Evolutionary conservation across 306 rosid genomes (phyloP), one percentile per base, ranked within the genome.

Genomic region (Macrotyloma uniflorum): DNA sequence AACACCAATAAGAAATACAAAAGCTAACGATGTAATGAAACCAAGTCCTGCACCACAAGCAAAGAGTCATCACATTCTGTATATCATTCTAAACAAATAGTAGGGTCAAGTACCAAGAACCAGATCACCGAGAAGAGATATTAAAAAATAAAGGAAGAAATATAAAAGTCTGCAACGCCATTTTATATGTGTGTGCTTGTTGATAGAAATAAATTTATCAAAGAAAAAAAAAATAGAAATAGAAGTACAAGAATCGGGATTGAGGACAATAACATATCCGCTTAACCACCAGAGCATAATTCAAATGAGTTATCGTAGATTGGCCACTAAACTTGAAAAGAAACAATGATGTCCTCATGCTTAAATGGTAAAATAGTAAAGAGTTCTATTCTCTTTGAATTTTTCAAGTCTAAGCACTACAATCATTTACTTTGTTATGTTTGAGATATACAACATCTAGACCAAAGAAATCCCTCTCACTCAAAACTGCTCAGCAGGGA

Each of bases 1-100:
- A 83, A 91, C 84, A 15, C 97, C 98, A 83, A 89, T 89, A 77
- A 87, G 86, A 83, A 94, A 94, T 66, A 94, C 96, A 77, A 94
- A 94, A 73, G 83, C 88, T 61, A 94, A 67, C 59, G 94, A 91
- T 66, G 97, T 94, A 72, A 94, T 38, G 83, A 94, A 94, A 74
- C 97, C 67, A 61, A 61, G 67, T 61, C 67, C 67, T 61, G 43
- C 67, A 61, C 43, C 43, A 8, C 20, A 61, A 61, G 16, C 14
- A 5, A 32, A 32, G 20, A 32, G 18, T 36, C 1, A 7, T 61
- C 43, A 30, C 43, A 16, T 30, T 61, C 16, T 32, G 32, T 33
- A 30, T 14, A 61, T 61, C 97, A 79, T 51, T 55, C 11, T 64
- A 72, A 70, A 75, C 28, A 58, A 45, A 58, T 53, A 79, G 15